These are phyloP conservation scores for Craspedostauros australis DNA, from an alignment of 108 stramenopile species.

Conservation along the genomic window DNA sequence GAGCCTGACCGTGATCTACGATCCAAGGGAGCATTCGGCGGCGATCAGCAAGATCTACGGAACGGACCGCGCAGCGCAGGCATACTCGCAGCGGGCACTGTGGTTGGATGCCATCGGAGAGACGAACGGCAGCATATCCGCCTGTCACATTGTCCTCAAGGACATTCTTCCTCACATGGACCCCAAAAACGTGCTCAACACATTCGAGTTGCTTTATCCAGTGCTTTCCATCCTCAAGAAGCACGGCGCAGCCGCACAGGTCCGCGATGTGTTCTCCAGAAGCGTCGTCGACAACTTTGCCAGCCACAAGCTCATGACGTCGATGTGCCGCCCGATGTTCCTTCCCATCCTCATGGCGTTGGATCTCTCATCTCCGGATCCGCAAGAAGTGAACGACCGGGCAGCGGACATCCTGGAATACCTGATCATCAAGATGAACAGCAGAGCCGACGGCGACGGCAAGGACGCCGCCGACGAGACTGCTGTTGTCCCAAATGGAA, in stretches of 20 bases:
- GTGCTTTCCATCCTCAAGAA: constrained; percentile 34
- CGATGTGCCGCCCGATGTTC: constrained; percentile 15
- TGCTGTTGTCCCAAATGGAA: too few relatives aligned
- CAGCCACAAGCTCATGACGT: constrained; percentile 28
- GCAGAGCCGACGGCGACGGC: too few relatives aligned
- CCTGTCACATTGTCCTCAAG: constrained; percentile 33
- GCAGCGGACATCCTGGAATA: not conserved
- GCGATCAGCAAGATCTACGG: constrained; percentile 44
- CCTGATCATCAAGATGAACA: too few relatives aligned
- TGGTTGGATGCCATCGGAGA: constrained; percentile 29
- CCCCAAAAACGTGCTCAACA: constrained; percentile 45
- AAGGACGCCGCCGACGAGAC: not conserved
- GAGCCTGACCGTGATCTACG: constrained; percentile 5
- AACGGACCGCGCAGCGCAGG: constrained; percentile 50
- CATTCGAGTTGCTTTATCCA: constrained; percentile 33
- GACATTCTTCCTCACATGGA: constrained; percentile 49
- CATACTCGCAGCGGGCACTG: constrained; percentile 33
- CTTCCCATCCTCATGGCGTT: constrained; percentile 6
- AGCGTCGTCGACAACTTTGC: constrained; percentile 35
- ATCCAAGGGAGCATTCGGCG: constrained; percentile 36
- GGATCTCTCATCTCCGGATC: too few relatives aligned
- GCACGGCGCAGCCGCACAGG: constrained; percentile 15
- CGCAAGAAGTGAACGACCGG: not conserved
- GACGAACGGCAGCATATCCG: constrained; percentile 25
- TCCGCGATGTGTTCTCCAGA: constrained; percentile 22